Evolutionary conservation across 148 eudicot species (phyloP).

Genomic region (Suaeda aralocaspica): DNA sequence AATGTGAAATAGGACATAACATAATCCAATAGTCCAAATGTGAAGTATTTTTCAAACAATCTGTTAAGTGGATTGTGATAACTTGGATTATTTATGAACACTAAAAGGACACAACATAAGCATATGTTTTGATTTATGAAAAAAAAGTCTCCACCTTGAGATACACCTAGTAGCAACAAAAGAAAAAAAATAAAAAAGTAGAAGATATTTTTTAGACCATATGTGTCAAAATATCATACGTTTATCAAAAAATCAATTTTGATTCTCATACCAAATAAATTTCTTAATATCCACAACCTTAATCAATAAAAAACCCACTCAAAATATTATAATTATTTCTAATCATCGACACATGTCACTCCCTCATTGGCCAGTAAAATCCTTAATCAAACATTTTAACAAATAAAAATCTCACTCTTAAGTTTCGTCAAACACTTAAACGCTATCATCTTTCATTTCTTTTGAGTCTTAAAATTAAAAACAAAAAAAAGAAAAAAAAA

Average conservation of each 20-base stretch:
- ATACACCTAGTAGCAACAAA: too few species aligned
- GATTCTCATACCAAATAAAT: constrained; percentile 1
- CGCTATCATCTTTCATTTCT: too few species aligned
- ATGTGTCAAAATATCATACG: background rate
- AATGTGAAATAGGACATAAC: background rate
- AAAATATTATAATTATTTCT: too few species aligned
- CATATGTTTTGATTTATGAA: constrained; percentile 3
- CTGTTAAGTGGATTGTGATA: background rate
- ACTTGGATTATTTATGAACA: background rate
- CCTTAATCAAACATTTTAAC: too few species aligned
- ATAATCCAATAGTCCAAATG: too few species aligned
- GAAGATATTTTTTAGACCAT: constrained; percentile 11
- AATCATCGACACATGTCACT: too few species aligned
- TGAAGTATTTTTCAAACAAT: background rate
- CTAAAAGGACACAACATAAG: constrained; percentile 5
- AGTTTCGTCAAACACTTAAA: too few species aligned
- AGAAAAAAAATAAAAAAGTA: background rate
- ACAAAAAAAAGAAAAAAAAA: too few species aligned
- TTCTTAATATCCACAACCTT: constrained; percentile 6
- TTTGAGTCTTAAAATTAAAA: too few species aligned
- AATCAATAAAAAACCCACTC: too few species aligned
- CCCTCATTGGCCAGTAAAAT: too few species aligned
- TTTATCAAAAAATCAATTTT: background rate
- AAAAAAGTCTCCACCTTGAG: constrained; percentile 11
- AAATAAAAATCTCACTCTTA: too few species aligned